A percentile compares a stretch with the other conserved stretches of the same genome.
phyloP scores from a whole-genome alignment of 177 flowering plant genomes.

The Vitis hybrid region DNA sequence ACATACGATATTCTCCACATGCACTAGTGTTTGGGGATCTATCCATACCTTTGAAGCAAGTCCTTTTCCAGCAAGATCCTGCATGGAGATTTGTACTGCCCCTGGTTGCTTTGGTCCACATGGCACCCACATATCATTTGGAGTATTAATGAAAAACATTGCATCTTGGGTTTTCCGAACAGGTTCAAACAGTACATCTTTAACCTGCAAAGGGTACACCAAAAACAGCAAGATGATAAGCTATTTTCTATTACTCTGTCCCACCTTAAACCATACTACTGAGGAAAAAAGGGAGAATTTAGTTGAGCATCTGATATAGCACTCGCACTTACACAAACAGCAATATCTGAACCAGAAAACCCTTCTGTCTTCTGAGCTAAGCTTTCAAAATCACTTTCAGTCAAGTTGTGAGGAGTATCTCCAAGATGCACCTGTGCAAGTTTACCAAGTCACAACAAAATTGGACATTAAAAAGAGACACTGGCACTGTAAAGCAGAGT shows the following conservation, averaged over 20 bases:
- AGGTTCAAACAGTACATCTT: slow-evolving; percentile 70
- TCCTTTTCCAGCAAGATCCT: slow-evolving; percentile 89
- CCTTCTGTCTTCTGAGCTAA: slow-evolving; percentile 86
- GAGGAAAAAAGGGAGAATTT: neutral
- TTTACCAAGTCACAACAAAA: neutral
- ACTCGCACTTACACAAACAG: slow-evolving; percentile 81
- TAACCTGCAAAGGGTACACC: slow-evolving; percentile 53
- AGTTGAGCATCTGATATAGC: neutral
- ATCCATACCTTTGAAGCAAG: slow-evolving; percentile 75
- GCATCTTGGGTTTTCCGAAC: slow-evolving; percentile 77
- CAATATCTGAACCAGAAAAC: slow-evolving; percentile 91
- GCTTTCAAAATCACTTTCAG: slow-evolving; percentile 84
- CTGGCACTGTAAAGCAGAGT: too few species aligned
- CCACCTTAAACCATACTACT: neutral
- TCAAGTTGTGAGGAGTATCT: slow-evolving; percentile 92
- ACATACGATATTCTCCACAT: too few species aligned
- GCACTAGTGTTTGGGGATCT: too few species aligned
- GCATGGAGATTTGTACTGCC: slow-evolving; percentile 86
- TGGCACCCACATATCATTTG: slow-evolving; percentile 76
- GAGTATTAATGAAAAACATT: slow-evolving; percentile 73
- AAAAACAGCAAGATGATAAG: slow-evolving; percentile 3
- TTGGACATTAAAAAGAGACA: too few species aligned
- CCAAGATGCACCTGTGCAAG: slow-evolving; percentile 89
- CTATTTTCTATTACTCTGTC: neutral
- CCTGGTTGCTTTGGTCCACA: slow-evolving; percentile 96